Conservation (phyloP, 257 asterid genomes). For the Ilex asprella region DNA sequence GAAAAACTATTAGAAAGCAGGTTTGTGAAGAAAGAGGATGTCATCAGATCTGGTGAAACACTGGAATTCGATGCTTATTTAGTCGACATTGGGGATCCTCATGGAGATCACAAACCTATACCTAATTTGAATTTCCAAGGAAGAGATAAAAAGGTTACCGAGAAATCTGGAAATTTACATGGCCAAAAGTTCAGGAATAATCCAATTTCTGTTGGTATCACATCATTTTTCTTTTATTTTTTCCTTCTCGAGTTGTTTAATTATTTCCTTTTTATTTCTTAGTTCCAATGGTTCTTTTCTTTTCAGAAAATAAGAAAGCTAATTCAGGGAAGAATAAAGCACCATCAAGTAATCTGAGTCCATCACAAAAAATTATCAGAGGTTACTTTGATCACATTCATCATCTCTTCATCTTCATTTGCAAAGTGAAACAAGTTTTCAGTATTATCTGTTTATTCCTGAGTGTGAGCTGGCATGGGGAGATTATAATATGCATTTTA, state of each 20-base stretch:
- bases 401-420: constrained; percentile 9
- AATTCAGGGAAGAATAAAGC: constrained; percentile 33
- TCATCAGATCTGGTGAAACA: constrained; percentile 53
- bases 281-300: constrained; percentile 9
- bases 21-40: constrained; percentile 64
- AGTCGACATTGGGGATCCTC: constrained; percentile 70
- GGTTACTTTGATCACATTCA: constrained; percentile 35
- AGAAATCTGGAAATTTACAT: constrained; percentile 27
- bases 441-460: too few relatives aligned
- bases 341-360: constrained; percentile 46
- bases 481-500: too few relatives aligned
- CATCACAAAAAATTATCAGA: constrained; percentile 71
- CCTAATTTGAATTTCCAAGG: constrained; percentile 20
- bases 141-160: constrained; percentile 23
- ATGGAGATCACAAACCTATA: constrained; percentile 37
- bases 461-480: too few relatives aligned
- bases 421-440: too few relatives aligned
- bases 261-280: constrained; percentile 3
- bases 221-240: constrained; percentile 12
- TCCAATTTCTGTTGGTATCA: constrained; percentile 27
- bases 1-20: constrained; percentile 63
- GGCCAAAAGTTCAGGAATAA: constrained; percentile 25
- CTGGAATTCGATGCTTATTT: constrained; percentile 56
- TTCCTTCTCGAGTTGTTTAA: constrained; percentile 1
- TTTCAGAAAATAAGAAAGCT: constrained; percentile 43